Evolutionary conservation across 768 basidiomycete species (phyloP).

Genomic region (Tulasnella sp.): DNA sequence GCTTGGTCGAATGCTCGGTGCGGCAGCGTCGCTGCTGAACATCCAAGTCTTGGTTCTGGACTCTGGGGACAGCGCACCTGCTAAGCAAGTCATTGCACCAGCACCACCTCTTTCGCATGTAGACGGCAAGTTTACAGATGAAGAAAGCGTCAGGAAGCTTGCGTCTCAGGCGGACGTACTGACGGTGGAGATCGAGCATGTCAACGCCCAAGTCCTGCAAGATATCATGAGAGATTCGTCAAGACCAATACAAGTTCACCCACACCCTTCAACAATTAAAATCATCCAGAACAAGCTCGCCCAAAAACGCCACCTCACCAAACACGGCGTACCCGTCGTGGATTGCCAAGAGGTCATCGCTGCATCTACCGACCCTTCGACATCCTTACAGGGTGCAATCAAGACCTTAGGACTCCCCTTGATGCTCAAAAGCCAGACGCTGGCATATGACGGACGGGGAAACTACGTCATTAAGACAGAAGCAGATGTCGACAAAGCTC

Average conservation of each 20-base stretch:
- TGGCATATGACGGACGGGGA: conserved; percentile 94
- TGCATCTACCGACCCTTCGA: conserved; percentile 44
- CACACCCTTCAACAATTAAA: conserved; percentile 73
- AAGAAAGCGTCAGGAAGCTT: conserved; percentile 70
- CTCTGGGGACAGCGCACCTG: conserved; percentile 71
- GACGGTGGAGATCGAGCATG: conserved; percentile 97
- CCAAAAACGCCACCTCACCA: conserved; percentile 57
- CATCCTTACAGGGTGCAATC: conserved; percentile 49
- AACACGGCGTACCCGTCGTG: conserved; percentile 50
- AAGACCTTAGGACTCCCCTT: conserved; percentile 71
- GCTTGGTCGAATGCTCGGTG: conserved; percentile 93
- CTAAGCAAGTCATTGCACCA: conserved; percentile 76
- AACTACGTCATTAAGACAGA: conserved; percentile 67
- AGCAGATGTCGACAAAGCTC: conserved; percentile 46
- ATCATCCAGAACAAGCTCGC: conserved; percentile 76
- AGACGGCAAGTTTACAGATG: conserved; percentile 85
- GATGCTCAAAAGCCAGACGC: conserved; percentile 93
- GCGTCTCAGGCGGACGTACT: conserved; percentile 78
- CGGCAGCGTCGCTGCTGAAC: conserved; percentile 82
- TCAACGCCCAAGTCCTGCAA: conserved; percentile 70
- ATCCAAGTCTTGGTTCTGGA: conserved; percentile 82
- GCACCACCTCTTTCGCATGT: conserved; percentile 55
- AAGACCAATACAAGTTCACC: conserved; percentile 52
- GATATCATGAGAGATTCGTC: conserved; percentile 44
- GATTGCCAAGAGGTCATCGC: conserved; percentile 52